Evolutionary conservation across 1,284 basidiomycete species (phyloP), one percentile per base, ranked within the genome.

Genomic region (Inonotus hispidus): DNA sequence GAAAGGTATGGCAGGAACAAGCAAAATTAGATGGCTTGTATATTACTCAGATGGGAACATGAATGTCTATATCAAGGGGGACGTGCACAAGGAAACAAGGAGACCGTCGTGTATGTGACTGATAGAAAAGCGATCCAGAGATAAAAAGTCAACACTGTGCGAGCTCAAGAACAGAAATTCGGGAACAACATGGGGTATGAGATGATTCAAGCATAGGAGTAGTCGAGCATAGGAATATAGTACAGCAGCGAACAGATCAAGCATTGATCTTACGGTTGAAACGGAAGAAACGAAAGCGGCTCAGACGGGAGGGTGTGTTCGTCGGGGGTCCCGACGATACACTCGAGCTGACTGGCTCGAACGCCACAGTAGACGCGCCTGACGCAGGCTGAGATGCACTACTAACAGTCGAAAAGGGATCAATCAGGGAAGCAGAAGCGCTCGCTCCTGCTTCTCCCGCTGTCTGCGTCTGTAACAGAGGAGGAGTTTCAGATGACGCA

Each of bases 281-380:
- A 16, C 59, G 59, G 59, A 60, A 60, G 59, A 60, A 55, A 25
- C 53, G 53, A 27, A 32, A 27, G 23, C 53, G 56, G 32, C 46
- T 47, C 11, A 10, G 32, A 19, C 16, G 25, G 16, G 45, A n/a
- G 21, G n/a, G 19, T 29, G 16, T 32, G 11, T 39, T 16, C 27
- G 53, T 45, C 19, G 53, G 14, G 14, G 37, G 50, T 16, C 19
- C 25, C 35, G 37, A 13, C 27, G 58, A 53, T 52, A 27, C 32
- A 21, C 38, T n/a, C 47, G 13, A 32, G 11, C 25, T 47, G 19
- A n/a, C 32, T 8, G 32, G 8, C 8, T 3, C 32, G 3, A 8
- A 4, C 32, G 50, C 14, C 35, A 32, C 32, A 11, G 50, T 32
- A n/a, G 38, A 27, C 3, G 39, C 25, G 16, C 41, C 21, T 7